Evolutionary conservation across 2,329 filamentous ascomycete species (phyloP).

Genomic region (Apiospora kogelbergensis): DNA sequence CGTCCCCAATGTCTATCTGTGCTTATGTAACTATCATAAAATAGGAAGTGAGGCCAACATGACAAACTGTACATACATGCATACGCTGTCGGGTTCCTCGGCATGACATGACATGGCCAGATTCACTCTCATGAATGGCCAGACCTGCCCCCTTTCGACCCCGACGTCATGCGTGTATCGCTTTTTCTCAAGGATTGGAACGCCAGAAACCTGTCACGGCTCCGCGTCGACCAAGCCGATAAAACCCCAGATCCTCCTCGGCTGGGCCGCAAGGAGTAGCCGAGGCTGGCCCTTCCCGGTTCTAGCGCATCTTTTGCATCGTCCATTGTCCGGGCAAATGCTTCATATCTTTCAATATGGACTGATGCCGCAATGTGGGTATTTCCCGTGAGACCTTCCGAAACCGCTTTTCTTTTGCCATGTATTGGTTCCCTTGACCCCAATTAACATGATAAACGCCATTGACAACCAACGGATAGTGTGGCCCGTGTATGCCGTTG

Average conservation of each 20-base stretch:
- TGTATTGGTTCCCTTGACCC: neutral
- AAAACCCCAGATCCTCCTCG: neutral
- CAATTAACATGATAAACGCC: conserved; percentile 2
- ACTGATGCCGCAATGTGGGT: neutral
- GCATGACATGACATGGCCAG: neutral
- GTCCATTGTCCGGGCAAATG: neutral
- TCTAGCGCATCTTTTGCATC: neutral
- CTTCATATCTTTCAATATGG: neutral
- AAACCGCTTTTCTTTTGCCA: conserved; percentile 7
- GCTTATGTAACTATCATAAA: neutral
- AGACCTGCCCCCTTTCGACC: neutral
- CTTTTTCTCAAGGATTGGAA: conserved; percentile 1
- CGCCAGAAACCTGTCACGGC: neutral
- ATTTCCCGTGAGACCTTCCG: neutral
- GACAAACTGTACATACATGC: conserved; percentile 1
- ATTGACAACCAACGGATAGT: neutral
- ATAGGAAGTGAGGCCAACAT: conserved; percentile 3
- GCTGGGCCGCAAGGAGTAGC: neutral
- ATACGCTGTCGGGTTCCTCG: neutral
- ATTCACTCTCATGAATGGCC: neutral
- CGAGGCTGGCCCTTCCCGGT: neutral
- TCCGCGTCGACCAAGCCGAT: neutral
- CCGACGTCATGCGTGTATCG: neutral
- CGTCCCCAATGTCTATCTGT: neutral
- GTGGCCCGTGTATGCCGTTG: neutral